Conservation (phyloP, 1,284 basidiomycete genomes). For the Blastosporella zonata region DNA sequence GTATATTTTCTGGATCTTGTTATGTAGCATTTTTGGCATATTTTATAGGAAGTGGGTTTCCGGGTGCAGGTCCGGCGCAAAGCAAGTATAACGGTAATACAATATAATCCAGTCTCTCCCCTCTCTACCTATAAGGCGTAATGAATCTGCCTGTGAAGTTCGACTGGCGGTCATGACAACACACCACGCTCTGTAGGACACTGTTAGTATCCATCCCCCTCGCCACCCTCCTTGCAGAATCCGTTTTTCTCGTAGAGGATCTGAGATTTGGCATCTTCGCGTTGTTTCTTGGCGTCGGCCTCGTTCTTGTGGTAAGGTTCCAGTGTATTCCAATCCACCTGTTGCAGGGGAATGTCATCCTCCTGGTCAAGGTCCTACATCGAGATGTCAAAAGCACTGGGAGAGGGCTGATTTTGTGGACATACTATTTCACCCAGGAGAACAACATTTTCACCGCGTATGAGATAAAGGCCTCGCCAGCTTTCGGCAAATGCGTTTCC, state of each 20-base stretch:
- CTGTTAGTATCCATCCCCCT: conserved; percentile 83
- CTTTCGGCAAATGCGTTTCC: conserved; percentile 79
- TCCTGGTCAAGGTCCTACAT: conserved; percentile 88
- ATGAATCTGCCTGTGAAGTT: conserved; percentile 17
- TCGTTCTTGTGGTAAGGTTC: conserved; percentile 74
- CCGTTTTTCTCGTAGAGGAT: conserved; percentile 77
- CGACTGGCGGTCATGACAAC: neutral
- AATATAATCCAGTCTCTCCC: conserved; percentile 16
- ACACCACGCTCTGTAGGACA: conserved; percentile 6
- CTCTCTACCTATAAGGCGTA: conserved; percentile 11
- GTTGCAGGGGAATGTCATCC: conserved; percentile 80
- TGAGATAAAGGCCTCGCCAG: conserved; percentile 87
- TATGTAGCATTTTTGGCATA: conserved; percentile 11
- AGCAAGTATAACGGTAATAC: conserved; percentile 20
- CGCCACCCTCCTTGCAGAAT: conserved; percentile 86
- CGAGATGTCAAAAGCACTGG: conserved; percentile 7
- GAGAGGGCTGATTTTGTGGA: conserved; percentile 19
- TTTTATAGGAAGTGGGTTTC: conserved; percentile 8
- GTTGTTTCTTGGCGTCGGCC: conserved; percentile 62
- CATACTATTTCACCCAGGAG: conserved; percentile 94
- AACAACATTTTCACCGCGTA: conserved; percentile 98
- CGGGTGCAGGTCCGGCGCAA: conserved; percentile 6
- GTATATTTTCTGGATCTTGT: conserved; percentile 15
- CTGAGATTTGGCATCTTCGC: conserved; percentile 72
- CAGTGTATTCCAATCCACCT: conserved; percentile 70